Evolutionary conservation across 345 rosid genomes (phyloP).

Genomic region (Eucalyptus curtisii): DNA sequence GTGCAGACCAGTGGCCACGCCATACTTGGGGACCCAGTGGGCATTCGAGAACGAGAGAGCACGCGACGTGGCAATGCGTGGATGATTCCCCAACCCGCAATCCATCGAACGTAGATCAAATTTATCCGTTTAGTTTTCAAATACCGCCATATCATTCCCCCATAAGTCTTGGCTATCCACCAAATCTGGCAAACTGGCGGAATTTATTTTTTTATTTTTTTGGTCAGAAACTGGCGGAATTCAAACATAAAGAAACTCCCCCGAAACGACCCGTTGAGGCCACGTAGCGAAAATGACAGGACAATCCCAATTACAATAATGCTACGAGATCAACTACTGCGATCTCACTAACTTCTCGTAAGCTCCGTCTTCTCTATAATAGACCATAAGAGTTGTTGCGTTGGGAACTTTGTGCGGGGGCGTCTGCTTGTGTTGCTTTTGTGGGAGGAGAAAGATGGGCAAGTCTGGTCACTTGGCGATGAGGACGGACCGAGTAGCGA

Average conservation of each 20-base stretch:
- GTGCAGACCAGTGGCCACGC: not conserved
- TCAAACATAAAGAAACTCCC: not conserved
- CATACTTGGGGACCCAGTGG: not conserved
- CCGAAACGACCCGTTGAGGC: not conserved
- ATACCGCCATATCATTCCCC: not conserved
- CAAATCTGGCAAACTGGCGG: not conserved
- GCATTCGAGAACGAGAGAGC: not conserved
- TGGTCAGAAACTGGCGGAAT: not conserved
- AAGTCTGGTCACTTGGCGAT: slow-evolving; percentile 18
- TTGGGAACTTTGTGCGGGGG: not conserved
- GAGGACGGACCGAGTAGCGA: slow-evolving; percentile 26
- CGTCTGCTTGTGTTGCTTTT: not conserved
- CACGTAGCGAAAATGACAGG: not conserved
- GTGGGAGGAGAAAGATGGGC: slow-evolving; percentile 6
- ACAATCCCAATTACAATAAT: not conserved
- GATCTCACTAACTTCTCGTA: not conserved
- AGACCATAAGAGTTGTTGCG: not conserved
- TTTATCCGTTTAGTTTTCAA: not conserved
- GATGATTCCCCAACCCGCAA: not conserved
- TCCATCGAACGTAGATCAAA: not conserved
- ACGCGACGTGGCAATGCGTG: not conserved
- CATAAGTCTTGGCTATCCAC: not conserved
- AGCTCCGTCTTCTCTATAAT: not conserved
- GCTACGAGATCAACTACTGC: not conserved
- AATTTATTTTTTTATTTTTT: too few species aligned